Evolutionary conservation across 169 alveolate genomes (phyloP).

Genomic region (Plasmodium gaboni): DNA sequence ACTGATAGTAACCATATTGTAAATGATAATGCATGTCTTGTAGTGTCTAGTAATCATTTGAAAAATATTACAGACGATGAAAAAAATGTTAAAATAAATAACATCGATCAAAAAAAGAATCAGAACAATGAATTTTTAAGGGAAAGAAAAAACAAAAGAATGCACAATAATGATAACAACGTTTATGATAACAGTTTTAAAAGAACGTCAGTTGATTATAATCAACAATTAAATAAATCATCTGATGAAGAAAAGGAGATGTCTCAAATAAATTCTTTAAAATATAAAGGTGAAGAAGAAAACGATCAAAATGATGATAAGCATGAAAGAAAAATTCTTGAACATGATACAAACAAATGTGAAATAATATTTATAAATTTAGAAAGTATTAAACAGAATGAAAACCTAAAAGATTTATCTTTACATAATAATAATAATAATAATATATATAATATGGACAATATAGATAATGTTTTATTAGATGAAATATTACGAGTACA

Average conservation of each 20-base stretch:
- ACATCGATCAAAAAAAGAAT: background rate
- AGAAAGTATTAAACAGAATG: background rate
- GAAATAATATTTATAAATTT: slow-evolving; percentile 16
- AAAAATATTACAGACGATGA: no score
- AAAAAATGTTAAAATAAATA: background rate
- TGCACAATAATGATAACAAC: no score
- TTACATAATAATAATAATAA: background rate
- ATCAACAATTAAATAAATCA: no score
- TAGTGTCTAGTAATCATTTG: no score
- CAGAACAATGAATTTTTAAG: background rate
- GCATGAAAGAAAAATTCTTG: background rate
- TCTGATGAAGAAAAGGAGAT: no score
- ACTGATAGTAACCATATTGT: no score
- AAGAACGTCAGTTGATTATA: no score
- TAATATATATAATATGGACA: background rate
- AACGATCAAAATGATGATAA: no score
- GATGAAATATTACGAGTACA: slow-evolving; percentile 18
- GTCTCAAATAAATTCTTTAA: no score
- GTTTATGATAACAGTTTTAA: no score
- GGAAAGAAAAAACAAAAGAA: background rate
- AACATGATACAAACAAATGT: background rate
- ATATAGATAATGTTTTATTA: slow-evolving; percentile 19
- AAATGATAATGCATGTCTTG: no score
- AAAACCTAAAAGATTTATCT: slow-evolving; percentile 10
- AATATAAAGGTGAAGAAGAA: no score